A percentile compares a stretch with the other conserved stretches of the same genome.
Conservation (phyloP, 495 filamentous ascomycete genomes). For the Podospora fimiseda region DNA sequence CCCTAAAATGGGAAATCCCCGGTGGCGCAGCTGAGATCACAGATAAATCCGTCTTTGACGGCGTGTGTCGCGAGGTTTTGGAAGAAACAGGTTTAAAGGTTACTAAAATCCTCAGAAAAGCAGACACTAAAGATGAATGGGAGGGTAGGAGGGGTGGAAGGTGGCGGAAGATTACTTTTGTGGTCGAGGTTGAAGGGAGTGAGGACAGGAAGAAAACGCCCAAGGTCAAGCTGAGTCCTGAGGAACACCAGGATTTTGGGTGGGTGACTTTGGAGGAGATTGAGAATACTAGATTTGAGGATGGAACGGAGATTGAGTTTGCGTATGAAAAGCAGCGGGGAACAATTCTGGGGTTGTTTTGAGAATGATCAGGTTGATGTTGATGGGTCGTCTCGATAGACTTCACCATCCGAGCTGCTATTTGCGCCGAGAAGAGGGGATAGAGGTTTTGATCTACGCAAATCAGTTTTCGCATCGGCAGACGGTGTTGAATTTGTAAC, state of each 20-base stretch:
- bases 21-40: neutral
- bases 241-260: neutral
- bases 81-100: neutral
- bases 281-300: neutral
- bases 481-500: neutral
- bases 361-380: neutral
- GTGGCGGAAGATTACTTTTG: neutral
- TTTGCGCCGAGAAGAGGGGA: neutral
- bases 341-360: neutral
- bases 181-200: neutral
- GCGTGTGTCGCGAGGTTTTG: neutral
- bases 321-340: neutral
- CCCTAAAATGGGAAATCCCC: neutral
- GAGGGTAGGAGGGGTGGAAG: neutral
- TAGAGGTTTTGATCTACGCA: neutral
- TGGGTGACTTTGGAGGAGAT: neutral
- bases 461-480: no score
- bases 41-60: neutral
- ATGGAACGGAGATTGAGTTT: neutral
- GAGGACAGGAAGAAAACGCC: neutral
- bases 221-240: neutral
- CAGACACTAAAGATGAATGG: neutral
- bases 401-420: neutral
- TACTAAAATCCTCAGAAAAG: neutral
- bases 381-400: neutral